Base-by-base conservation (phyloP, 2,329 filamentous ascomycete genomes). In the Aspergillus felis region DNA sequence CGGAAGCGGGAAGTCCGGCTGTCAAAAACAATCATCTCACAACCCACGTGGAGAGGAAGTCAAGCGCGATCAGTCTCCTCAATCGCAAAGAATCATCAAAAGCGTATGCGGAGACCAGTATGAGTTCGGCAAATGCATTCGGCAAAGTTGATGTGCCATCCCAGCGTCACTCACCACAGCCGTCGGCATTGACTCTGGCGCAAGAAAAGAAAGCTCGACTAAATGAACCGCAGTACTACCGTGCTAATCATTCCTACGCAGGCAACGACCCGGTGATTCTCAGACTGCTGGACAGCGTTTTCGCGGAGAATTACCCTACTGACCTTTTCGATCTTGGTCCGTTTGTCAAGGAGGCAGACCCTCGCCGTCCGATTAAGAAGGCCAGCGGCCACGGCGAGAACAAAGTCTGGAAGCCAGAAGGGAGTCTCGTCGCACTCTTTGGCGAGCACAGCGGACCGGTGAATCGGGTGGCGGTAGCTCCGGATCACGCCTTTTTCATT, bases 401-500 rank as follows among this genome's bases (percentile, higher is more conserved):
- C 35, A 85, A 84, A 55, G 82, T 85, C 2, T 99, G 94, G 94
- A 87, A 86, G 62, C 94, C 94, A 0, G 85, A 87, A 55, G 92
- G 94, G 1, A 87, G 86, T 53, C 81, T 97, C 8, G 88, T 97
- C 22, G 91, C 92, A 1, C 91, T 91, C 1, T 92, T 97, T 68
- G 86, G 90, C 1, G 94, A 99, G 71, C 94, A 99, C 70, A 87
- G 82, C 28, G 91, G 86, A 0, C 84, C 90, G 7, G 85, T 97
- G 62, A 96, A 89, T 68, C 86, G 92, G 9, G 85, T 97, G 10
- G 81, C 89, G 2, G 85, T 91, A 7, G 88, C 94, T 1, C 91
- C 93, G 0, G 94, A 99, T 69, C 93, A 99, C 71, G 79, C 87
- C 4, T 99, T 99, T 76, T 99, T 99, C 74, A 83, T 97, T 56